Base-by-base conservation (phyloP, 345 rosid species). In the Euphorbia peplus region DNA sequence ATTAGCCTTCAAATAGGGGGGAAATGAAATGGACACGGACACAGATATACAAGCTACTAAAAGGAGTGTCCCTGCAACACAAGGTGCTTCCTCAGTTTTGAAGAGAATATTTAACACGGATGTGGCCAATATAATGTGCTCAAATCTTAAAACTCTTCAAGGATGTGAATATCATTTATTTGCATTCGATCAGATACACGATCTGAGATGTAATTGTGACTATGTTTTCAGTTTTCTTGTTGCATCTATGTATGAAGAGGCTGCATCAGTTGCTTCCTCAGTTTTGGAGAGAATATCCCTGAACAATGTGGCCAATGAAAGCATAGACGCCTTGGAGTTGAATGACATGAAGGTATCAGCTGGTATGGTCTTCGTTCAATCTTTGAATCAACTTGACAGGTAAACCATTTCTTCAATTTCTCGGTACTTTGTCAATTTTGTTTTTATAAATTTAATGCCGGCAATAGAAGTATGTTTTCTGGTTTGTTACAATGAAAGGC, bases 341-440 rank as follows among this genome's bases (percentile, higher is more conserved):
- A 64, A 55, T 55, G 90, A 85, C 25, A 79, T 82, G 83, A 68
- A 77, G 81, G 88, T 79, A 74, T 87, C 95, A 37, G 81, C 87
- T 67, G 96, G 91, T 9, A 87, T 90, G 95, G 93, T 92, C 60
- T 79, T 87, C 56, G 87, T 90, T 69, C 98, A 92, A 82, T 87
- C 96, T 30, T 73, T 90, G 81, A 83, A 81, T 60, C 82, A 82
- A 72, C 77, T 87, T 52, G 84, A 80, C 74, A 83, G 95, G 96
- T 83, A 70, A 9, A 15, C 2, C 46, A 3, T 18, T 28, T 57
- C 32, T 28, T 13, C 26, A 25, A 3, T 26, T 24, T 53, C n/a
- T 4, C 2, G 14, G 1, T 32, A 22, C 2, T 29, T 1, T 57
- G 59, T 32, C 47, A n/a, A 28, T 5, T 32, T 29, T 50, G 13